phyloP scores from a whole-genome alignment of 2,329 filamentous ascomycete genomes.

The Trichoderma sp. region DNA sequence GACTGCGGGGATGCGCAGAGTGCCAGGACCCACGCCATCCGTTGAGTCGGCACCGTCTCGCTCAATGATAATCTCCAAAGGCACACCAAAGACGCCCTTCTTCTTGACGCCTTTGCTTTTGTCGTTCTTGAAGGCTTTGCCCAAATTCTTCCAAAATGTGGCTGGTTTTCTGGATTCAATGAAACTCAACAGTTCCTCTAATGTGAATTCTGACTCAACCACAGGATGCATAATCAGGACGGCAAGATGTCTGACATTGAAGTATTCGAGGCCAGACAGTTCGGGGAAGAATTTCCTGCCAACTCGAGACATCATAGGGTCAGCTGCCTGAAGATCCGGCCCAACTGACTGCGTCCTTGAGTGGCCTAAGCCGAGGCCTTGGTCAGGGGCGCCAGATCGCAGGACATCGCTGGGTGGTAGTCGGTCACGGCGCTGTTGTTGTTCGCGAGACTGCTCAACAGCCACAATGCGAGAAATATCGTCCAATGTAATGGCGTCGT shows the following conservation, averaged over 20 bases:
- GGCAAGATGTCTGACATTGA: conserved; percentile 92
- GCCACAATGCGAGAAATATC: conserved; percentile 96
- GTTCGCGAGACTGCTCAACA: conserved; percentile 90
- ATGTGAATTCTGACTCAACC: conserved; percentile 83
- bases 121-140: conserved; percentile 91
- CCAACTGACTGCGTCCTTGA: conserved; percentile 59
- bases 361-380: conserved; percentile 61
- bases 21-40: conserved; percentile 89
- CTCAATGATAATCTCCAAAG: conserved; percentile 84
- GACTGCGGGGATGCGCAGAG: conserved; percentile 85
- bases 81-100: conserved; percentile 90
- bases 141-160: conserved; percentile 98
- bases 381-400: conserved; percentile 48
- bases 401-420: conserved; percentile 61
- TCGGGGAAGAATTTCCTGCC: conserved; percentile 91
- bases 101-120: conserved; percentile 76
- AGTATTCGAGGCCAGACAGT: conserved; percentile 91
- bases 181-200: conserved; percentile 87
- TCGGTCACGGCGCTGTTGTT: conserved; percentile 65
- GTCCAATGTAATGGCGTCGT: conserved; percentile 89
- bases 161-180: conserved; percentile 87
- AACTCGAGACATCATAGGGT: conserved; percentile 53
- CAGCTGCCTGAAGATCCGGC: conserved; percentile 50
- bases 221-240: conserved; percentile 93
- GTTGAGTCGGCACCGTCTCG: conserved; percentile 96